A percentile compares a stretch with the other conserved stretches of the same genome.
These are phyloP conservation scores for Metschnikowia orientalis DNA, from an alignment of 805 yeast genomes.

Conservation along the genomic window DNA sequence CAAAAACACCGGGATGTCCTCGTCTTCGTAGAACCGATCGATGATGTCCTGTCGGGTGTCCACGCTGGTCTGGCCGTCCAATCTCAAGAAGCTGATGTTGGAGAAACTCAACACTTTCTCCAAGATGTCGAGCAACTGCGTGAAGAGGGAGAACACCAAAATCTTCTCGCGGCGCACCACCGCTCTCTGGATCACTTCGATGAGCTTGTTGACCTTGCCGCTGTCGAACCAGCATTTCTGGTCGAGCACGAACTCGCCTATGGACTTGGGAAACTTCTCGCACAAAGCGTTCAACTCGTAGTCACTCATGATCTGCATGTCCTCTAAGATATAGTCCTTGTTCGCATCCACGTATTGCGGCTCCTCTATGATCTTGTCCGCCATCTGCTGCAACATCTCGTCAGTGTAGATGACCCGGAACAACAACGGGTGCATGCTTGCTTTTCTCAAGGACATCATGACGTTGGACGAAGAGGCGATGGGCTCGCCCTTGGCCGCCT, in stretches of 20 bases:
- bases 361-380: conserved; percentile 73
- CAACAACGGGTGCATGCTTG: conserved; percentile 86
- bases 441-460: conserved; percentile 86
- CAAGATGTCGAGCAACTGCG: conserved; percentile 84
- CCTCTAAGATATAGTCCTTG: conserved; percentile 74
- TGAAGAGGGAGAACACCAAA: conserved; percentile 83
- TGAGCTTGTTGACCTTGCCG: conserved; percentile 66
- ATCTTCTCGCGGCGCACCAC: conserved; percentile 63
- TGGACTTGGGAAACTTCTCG: conserved; percentile 62
- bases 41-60: conserved; percentile 89
- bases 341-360: conserved; percentile 79
- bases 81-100: conserved; percentile 67
- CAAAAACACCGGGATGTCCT: conserved; percentile 76
- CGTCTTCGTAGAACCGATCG: conserved; percentile 82
- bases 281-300: conserved; percentile 79
- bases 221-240: conserved; percentile 56
- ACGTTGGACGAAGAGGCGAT: conserved; percentile 57
- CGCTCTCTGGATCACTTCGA: conserved; percentile 53
- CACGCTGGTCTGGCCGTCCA: conserved; percentile 93
- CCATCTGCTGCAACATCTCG: conserved; percentile 56
- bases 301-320: conserved; percentile 93
- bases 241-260: conserved; percentile 49
- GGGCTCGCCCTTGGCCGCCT: conserved; percentile 26
- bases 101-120: conserved; percentile 67
- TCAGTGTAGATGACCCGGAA: conserved; percentile 67